Evolutionary conservation across 2,329 filamentous ascomycete genomes (phyloP), one percentile per base, ranked within the genome.

Genomic region (Tolypocladium ophioglossoides): DNA sequence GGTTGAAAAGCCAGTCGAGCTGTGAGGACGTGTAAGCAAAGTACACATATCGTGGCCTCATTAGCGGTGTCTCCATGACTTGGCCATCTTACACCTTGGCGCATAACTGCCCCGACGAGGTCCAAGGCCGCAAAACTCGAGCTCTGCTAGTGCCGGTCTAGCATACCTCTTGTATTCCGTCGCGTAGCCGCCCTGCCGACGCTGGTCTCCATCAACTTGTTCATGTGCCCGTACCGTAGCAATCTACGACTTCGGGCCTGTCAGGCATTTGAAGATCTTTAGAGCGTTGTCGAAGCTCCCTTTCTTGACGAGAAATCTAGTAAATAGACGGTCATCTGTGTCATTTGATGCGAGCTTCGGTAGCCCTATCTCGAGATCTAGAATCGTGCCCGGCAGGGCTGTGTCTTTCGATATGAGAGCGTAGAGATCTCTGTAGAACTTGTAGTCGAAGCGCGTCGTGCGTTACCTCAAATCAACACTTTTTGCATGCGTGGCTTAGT

Each of bases 1-100:
- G 84, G 38, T 81, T 86, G 65, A 85, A 84, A 3, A 88, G 73
- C 86, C 86, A 89, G 68, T 87, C 44, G 35, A 52, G 32, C 37
- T 50, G 27, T 18, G 30, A 8, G 0, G 34, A 14, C 12, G 12
- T 35, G 4, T 14, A 2, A 16, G 12, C 12, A 14, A 12, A 35
- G 12, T n/a, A n/a, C n/a, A n/a, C n/a, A n/a, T n/a, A n/a, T n/a
- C n/a, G n/a, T n/a, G n/a, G n/a, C n/a, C n/a, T n/a, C n/a, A n/a
- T n/a, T n/a, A n/a, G n/a, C n/a, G n/a, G n/a, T n/a, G n/a, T n/a
- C n/a, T n/a, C n/a, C n/a, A n/a, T n/a, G n/a, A n/a, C n/a, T n/a
- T n/a, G n/a, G n/a, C n/a, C n/a, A n/a, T n/a, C n/a, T n/a, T n/a
- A n/a, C n/a, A n/a, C 27, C 70, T 52, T 74, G 72, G n/a, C 71